Conservation (phyloP, 1,284 basidiomycete species). For the Sanghuangporus baumii region DNA sequence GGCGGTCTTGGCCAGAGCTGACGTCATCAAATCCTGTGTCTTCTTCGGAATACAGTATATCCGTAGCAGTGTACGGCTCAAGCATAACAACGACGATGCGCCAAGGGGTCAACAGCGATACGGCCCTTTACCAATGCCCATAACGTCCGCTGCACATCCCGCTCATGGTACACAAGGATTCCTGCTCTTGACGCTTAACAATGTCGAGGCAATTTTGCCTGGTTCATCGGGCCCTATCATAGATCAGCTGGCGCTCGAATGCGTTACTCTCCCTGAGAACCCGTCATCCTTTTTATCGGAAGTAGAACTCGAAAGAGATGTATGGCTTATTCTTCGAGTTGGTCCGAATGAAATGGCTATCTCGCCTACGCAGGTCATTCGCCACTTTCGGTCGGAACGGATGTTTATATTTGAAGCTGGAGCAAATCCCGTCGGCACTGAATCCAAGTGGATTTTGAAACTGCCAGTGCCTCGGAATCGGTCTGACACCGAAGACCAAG, state of each 20-base stretch:
- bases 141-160: neutral
- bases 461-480: constrained; percentile 24
- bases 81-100: neutral
- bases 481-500: constrained; percentile 50
- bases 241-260: constrained; percentile 48
- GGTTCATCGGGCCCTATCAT: constrained; percentile 27
- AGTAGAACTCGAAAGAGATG: constrained; percentile 33
- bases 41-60: neutral
- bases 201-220: constrained; percentile 36
- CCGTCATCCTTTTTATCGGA: neutral
- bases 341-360: constrained; percentile 33
- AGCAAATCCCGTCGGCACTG: neutral
- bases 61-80: neutral
- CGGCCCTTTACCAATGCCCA: neutral
- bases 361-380: constrained; percentile 12
- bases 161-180: constrained; percentile 38
- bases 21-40: constrained; percentile 2
- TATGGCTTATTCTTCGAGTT: constrained; percentile 58
- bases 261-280: constrained; percentile 40
- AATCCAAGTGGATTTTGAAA: constrained; percentile 7
- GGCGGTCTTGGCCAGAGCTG: neutral
- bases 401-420: constrained; percentile 43
- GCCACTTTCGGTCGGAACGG: constrained; percentile 27
- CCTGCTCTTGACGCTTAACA: constrained; percentile 45
- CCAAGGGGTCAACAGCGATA: neutral